Evolutionary conservation across 768 basidiomycete species (phyloP).

Genomic region (Aureoboletus auriporus): DNA sequence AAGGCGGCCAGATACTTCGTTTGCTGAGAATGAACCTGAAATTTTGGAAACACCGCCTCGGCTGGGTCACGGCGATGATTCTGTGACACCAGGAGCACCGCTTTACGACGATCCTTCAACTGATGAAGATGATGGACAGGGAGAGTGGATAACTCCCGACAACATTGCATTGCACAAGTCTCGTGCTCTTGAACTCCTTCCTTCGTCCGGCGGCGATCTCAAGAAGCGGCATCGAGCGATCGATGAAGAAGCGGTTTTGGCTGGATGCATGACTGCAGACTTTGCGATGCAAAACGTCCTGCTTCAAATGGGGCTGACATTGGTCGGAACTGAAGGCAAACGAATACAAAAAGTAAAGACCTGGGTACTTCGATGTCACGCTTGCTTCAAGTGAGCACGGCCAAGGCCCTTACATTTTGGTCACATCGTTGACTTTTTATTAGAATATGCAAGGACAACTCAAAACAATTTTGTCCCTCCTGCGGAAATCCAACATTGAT

Average conservation of each 20-base stretch:
- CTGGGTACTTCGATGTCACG: slow-evolving; percentile 96
- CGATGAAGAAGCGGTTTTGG: slow-evolving; percentile 45
- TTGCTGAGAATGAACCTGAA: slow-evolving; percentile 29
- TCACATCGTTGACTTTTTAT: neutral
- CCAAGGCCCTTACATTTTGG: neutral
- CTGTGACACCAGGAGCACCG: slow-evolving; percentile 20
- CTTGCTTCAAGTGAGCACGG: slow-evolving; percentile 90
- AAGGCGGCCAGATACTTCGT: slow-evolving; percentile 3
- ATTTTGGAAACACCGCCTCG: slow-evolving; percentile 27
- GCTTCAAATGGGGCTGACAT: slow-evolving; percentile 87
- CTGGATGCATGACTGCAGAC: slow-evolving; percentile 97
- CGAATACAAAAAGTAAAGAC: slow-evolving; percentile 88
- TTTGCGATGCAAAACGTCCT: slow-evolving; percentile 99
- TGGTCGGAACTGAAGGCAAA: slow-evolving; percentile 89
- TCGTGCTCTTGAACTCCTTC: slow-evolving; percentile 77
- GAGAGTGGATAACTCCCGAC: slow-evolving; percentile 94
- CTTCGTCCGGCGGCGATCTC: slow-evolving; percentile 37
- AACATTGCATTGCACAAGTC: slow-evolving; percentile 88
- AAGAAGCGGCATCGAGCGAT: slow-evolving; percentile 33
- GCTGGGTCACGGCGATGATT: neutral
- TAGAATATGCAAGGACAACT: slow-evolving; percentile 93
- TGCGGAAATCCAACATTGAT: slow-evolving; percentile 92
- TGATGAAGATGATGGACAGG: slow-evolving; percentile 75
- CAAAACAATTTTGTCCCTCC: slow-evolving; percentile 95
- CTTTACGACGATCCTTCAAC: slow-evolving; percentile 76